These are phyloP conservation scores for Pythium sp. DNA, from an alignment of 352 stramenopile genomes.

Conservation along the genomic window DNA sequence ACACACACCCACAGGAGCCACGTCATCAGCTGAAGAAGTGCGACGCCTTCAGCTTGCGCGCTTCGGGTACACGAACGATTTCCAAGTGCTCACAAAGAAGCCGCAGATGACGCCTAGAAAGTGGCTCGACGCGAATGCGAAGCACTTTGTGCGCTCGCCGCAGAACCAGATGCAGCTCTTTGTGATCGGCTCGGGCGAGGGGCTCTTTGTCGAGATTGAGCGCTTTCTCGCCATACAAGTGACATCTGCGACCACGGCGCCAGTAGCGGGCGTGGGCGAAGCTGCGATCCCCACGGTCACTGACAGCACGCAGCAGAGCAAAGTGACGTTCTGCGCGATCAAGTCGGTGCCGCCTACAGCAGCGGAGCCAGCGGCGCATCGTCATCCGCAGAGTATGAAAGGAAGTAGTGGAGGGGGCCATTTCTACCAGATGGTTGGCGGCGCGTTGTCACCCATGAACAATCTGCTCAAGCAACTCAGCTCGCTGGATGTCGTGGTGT, in stretches of 20 bases:
- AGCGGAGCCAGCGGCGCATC: slow-evolving; percentile 11
- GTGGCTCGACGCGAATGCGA: slow-evolving; percentile 42
- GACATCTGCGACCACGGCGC: slow-evolving; percentile 36
- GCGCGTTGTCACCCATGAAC: slow-evolving; percentile 39
- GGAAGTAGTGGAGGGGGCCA: background rate
- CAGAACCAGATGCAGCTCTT: slow-evolving; percentile 80
- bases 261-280: slow-evolving; percentile 35
- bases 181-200: slow-evolving; percentile 69
- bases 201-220: slow-evolving; percentile 65
- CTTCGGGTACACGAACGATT: slow-evolving; percentile 54
- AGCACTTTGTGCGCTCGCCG: slow-evolving; percentile 43
- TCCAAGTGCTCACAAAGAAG: slow-evolving; percentile 45
- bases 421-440: slow-evolving; percentile 43
- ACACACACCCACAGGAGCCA: background rate
- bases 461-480: slow-evolving; percentile 62
- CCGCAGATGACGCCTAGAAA: slow-evolving; percentile 34
- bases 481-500: slow-evolving; percentile 60
- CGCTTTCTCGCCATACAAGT: slow-evolving; percentile 60
- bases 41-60: slow-evolving; percentile 8
- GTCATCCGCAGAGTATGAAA: background rate
- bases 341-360: slow-evolving; percentile 34
- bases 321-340: slow-evolving; percentile 71
- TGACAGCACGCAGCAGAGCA: slow-evolving; percentile 43
- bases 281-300: slow-evolving; percentile 42
- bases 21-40: background rate